Conservation (phyloP, 441 rosid genomes). For the Erodium trifolium region DNA sequence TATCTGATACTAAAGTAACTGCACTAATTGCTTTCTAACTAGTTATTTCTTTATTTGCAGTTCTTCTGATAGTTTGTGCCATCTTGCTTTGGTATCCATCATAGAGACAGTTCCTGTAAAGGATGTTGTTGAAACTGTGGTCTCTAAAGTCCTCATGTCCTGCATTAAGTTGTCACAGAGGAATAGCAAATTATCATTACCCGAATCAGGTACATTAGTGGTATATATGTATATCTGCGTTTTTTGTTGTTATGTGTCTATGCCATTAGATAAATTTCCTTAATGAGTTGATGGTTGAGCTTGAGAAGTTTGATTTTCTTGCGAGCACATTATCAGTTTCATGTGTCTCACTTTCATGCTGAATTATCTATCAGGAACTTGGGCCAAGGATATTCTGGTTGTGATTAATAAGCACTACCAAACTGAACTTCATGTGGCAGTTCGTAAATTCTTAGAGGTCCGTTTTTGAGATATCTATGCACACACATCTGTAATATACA, state of each 20-base stretch:
- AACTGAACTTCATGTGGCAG: slow-evolving; percentile 49
- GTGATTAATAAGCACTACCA: slow-evolving; percentile 64
- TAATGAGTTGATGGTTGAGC: slow-evolving; percentile 1
- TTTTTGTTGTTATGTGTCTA: neutral
- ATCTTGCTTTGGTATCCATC: slow-evolving; percentile 44
- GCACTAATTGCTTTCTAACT: slow-evolving; percentile 21
- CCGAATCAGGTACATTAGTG: slow-evolving; percentile 46
- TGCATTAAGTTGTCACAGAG: slow-evolving; percentile 55
- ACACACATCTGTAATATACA: neutral
- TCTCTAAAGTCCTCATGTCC: slow-evolving; percentile 52
- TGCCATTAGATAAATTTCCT: neutral
- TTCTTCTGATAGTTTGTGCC: slow-evolving; percentile 50
- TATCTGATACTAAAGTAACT: neutral
- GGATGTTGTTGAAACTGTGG: slow-evolving; percentile 43
- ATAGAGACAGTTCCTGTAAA: slow-evolving; percentile 57
- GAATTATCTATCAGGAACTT: slow-evolving; percentile 42
- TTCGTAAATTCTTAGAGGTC: slow-evolving; percentile 67
- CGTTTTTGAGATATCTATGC: slow-evolving; percentile 18
- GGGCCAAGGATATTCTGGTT: slow-evolving; percentile 64
- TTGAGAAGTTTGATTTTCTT: neutral
- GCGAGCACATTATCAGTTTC: neutral
- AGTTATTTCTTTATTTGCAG: slow-evolving; percentile 40
- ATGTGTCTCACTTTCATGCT: slow-evolving; percentile 8
- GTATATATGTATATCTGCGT: neutral
- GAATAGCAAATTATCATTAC: slow-evolving; percentile 31